Conservation (phyloP, 2,329 filamentous ascomycete species). For the Capronia americana region DNA sequence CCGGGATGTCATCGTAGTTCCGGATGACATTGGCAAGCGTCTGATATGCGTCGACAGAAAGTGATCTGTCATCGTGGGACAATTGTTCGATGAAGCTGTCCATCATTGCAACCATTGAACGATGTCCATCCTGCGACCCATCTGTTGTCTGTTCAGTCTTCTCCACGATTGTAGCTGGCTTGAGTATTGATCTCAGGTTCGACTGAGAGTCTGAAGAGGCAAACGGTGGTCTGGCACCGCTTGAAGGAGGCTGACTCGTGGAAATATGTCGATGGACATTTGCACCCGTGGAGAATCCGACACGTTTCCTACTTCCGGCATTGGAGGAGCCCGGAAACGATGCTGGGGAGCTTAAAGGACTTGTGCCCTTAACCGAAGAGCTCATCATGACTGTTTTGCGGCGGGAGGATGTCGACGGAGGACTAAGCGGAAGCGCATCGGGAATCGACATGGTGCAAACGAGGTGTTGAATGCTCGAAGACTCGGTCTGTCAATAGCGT, state of each 20-base stretch:
- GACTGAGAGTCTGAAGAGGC: constrained; percentile 58
- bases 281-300: constrained; percentile 67
- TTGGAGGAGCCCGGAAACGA: constrained; percentile 32
- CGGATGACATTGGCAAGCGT: constrained; percentile 77
- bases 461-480: neutral
- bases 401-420: constrained; percentile 38
- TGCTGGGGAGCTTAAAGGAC: constrained; percentile 30
- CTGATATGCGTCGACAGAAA: constrained; percentile 83
- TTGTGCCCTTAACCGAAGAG: constrained; percentile 8
- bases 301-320: constrained; percentile 56
- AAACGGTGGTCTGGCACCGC: constrained; percentile 50
- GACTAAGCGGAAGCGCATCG: constrained; percentile 40
- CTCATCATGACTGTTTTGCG: constrained; percentile 18
- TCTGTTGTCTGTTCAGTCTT: constrained; percentile 29
- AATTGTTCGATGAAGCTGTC: constrained; percentile 84
- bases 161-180: constrained; percentile 59
- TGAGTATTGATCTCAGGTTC: constrained; percentile 79
- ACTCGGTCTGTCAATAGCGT: constrained; percentile 9
- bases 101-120: constrained; percentile 55
- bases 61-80: constrained; percentile 72
- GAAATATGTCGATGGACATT: constrained; percentile 45
- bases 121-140: constrained; percentile 13
- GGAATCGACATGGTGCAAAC: constrained; percentile 34
- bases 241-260: constrained; percentile 50
- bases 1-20: constrained; percentile 80